A percentile compares a stretch with the other conserved stretches of the same genome.
phyloP scores from a whole-genome alignment of 306 rosid genomes.

The Corylus heterophylla region DNA sequence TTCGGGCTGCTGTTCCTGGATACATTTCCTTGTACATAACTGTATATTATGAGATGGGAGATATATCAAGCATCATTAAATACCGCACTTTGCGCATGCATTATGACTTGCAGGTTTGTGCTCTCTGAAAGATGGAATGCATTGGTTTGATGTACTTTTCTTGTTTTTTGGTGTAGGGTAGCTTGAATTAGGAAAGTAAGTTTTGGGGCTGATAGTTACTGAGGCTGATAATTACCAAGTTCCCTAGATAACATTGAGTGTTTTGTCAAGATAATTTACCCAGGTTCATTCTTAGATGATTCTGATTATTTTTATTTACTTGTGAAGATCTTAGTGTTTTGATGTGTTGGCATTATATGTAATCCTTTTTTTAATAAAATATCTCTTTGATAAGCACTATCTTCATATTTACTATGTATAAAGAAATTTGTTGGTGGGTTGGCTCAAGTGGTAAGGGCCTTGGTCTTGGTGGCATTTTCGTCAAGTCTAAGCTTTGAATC shows the following conservation, averaged over 20 bases:
- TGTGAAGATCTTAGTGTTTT: background rate
- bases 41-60: conserved; percentile 90
- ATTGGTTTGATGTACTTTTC: conserved; percentile 8
- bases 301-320: background rate
- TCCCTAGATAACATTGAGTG: background rate
- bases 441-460: too few relatives aligned
- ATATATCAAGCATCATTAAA: conserved; percentile 65
- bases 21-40: conserved; percentile 66
- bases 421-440: background rate
- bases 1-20: conserved; percentile 94
- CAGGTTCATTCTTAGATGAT: background rate
- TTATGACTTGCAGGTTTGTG: conserved; percentile 77
- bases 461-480: too few relatives aligned
- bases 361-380: background rate
- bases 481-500: too few relatives aligned
- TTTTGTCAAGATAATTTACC: background rate
- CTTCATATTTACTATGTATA: background rate
- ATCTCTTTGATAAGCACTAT: background rate
- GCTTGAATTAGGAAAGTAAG: background rate
- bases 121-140: conserved; percentile 19
- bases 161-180: conserved; percentile 13
- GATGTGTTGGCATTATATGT: background rate
- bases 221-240: background rate
- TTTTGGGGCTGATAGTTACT: background rate
- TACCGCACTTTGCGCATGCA: conserved; percentile 88